phyloP scores from a whole-genome alignment of 495 filamentous ascomycete genomes.

The Podospora pseudoanserina region DNA sequence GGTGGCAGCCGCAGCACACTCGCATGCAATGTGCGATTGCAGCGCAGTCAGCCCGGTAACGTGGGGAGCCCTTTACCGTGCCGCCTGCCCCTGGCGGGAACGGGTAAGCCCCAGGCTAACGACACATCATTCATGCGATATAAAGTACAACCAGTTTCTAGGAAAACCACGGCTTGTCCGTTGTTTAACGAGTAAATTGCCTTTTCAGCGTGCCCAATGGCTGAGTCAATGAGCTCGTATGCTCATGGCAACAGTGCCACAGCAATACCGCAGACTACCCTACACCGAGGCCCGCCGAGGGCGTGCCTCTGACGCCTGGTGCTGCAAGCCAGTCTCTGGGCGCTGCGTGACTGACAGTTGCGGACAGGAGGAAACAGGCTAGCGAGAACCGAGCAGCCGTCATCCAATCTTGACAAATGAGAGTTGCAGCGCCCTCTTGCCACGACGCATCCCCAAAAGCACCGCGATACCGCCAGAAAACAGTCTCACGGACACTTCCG shows the following conservation, averaged over 20 bases:
- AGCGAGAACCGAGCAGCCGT: background rate
- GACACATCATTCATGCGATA: constrained; percentile 11
- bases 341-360: background rate
- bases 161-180: background rate
- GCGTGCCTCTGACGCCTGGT: background rate
- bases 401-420: background rate
- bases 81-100: constrained; percentile 9
- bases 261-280: background rate
- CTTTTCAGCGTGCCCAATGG: background rate
- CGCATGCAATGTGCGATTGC: background rate
- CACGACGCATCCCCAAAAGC: background rate
- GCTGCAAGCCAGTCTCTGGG: background rate
- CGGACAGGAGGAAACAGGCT: background rate
- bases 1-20: constrained; percentile 5
- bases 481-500: constrained; percentile 3
- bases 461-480: constrained; percentile 3
- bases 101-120: constrained; percentile 10
- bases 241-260: background rate
- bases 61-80: constrained; percentile 11
- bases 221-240: background rate
- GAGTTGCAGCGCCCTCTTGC: background rate
- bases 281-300: background rate
- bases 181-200: background rate
- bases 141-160: background rate
- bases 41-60: constrained; percentile 1